These are phyloP conservation scores for Apophysomyces variabilis DNA, from an alignment of 371 early-diverging fungal species.

Conservation along the genomic window DNA sequence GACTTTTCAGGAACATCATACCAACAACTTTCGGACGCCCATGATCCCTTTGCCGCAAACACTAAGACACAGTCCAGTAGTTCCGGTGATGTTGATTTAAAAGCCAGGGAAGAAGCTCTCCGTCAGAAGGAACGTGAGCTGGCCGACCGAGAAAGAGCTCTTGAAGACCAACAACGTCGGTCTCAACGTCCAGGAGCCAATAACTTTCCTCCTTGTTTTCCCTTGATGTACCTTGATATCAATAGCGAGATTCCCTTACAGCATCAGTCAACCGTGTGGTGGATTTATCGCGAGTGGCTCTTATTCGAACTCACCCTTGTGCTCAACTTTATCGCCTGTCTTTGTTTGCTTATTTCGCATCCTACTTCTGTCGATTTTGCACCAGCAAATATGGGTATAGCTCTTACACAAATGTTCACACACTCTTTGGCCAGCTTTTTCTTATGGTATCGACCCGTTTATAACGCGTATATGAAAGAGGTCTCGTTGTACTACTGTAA, in stretches of 20 bases:
- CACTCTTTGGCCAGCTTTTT: constrained; percentile 81
- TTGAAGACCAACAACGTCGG: constrained; percentile 52
- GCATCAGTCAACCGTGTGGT: constrained; percentile 66
- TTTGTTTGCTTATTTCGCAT: constrained; percentile 72
- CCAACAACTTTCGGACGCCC: constrained; percentile 41
- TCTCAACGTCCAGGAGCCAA: constrained; percentile 62
- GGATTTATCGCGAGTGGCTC: constrained; percentile 81
- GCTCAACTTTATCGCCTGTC: constrained; percentile 81
- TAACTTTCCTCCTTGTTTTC: constrained; percentile 87
- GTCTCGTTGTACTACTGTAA: constrained; percentile 84
- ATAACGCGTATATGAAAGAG: constrained; percentile 90
- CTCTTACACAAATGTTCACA: constrained; percentile 79
- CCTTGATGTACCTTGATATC: constrained; percentile 82
- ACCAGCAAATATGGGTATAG: constrained; percentile 77
- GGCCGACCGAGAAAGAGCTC: constrained; percentile 66
- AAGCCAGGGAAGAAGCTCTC: constrained; percentile 64
- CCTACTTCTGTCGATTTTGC: constrained; percentile 69
- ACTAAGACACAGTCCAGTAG: constrained; percentile 10
- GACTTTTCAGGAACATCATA: constrained; percentile 40
- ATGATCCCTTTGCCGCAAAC: constrained; percentile 39
- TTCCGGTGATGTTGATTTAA: constrained; percentile 17
- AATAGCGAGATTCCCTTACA: constrained; percentile 73
- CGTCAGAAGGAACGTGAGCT: constrained; percentile 68
- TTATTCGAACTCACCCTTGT: constrained; percentile 71
- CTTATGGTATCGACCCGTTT: constrained; percentile 89